Conservation (phyloP, 2,329 filamentous ascomycete species). For the Pezicula carpinea region DNA sequence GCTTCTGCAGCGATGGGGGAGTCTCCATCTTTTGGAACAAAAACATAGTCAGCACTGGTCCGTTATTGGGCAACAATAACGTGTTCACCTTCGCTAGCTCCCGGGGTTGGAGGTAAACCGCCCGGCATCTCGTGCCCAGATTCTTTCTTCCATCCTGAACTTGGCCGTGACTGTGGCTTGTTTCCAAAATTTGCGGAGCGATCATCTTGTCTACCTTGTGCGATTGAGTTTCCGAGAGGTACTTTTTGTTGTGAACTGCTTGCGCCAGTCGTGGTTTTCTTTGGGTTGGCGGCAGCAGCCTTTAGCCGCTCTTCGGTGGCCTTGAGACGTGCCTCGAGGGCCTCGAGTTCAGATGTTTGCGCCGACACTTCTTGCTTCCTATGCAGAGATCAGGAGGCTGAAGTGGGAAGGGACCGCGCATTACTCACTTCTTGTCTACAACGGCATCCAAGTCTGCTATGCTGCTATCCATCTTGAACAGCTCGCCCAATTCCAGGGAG, state of each 20-base stretch:
- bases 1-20: background rate
- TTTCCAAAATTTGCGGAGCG: slow-evolving; percentile 7
- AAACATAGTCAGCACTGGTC: slow-evolving; percentile 22
- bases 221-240: slow-evolving; percentile 18
- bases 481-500: slow-evolving; percentile 78
- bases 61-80: slow-evolving; percentile 8
- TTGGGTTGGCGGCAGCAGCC: slow-evolving; percentile 18
- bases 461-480: slow-evolving; percentile 82
- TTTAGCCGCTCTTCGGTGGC: slow-evolving; percentile 79
- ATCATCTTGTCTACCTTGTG: slow-evolving; percentile 7
- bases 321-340: slow-evolving; percentile 76
- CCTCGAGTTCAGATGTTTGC: slow-evolving; percentile 76
- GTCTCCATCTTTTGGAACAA: slow-evolving; percentile 14
- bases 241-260: slow-evolving; percentile 16
- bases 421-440: slow-evolving; percentile 69
- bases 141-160: slow-evolving; percentile 6
- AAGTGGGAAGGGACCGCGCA: background rate
- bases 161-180: slow-evolving; percentile 6
- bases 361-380: slow-evolving; percentile 77
- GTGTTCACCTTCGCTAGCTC: slow-evolving; percentile 30
- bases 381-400: slow-evolving; percentile 2
- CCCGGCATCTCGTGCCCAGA: slow-evolving; percentile 19
- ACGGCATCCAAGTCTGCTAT: slow-evolving; percentile 69
- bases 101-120: slow-evolving; percentile 27
- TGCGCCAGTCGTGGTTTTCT: slow-evolving; percentile 6